Evolutionary conservation across 805 yeast genomes (phyloP), one percentile per base, ranked within the genome.

Genomic region (Jamesozyma rosinii): DNA sequence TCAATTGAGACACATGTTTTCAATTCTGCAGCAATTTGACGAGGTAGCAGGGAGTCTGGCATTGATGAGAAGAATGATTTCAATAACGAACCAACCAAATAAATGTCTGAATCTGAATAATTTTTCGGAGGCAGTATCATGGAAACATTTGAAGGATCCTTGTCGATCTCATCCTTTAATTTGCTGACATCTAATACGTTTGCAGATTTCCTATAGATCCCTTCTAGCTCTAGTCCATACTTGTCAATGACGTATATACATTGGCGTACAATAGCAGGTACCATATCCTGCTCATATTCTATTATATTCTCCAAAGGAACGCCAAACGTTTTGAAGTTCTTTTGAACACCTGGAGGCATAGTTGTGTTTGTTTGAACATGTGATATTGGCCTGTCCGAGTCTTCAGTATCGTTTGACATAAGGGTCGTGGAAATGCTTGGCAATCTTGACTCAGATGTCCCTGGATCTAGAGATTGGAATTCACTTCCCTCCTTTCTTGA

Each of bases 161-260:
- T 65, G 59, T 84, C 89, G 40, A 90, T 83, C 39, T 79, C 70
- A 18, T 77, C 81, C 51, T 75, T 78, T 48, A 90, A 67, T 47
- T 79, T 83, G 51, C 81, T 82, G 11, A 92, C 81, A 34, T 83
- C 81, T 6, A 79, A 63, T 35, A 75, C 77, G 60, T 83, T 85
- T 0, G 96, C 96, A 42, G 84, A 79, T 29, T 86, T 79, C 44
- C 97, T 72, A 61, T 92, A 92, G 30, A 92, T 81, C 0, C 97
- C 97, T 59, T 88, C 97, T 29, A 84, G 68, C 41, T 85, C 81
- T 32, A 83, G 61, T 1, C 99, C 99, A 59, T 83, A 80, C 34
- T 72, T 73, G 57, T 92, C 97, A 30, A 92, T 79, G 6, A 89
- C 81, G 49, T 80, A 81, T 41, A 90, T 83, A 69, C 97, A 89